Base-by-base conservation (phyloP, 768 basidiomycete genomes). In the Macrolepiota fuliginosa region DNA sequence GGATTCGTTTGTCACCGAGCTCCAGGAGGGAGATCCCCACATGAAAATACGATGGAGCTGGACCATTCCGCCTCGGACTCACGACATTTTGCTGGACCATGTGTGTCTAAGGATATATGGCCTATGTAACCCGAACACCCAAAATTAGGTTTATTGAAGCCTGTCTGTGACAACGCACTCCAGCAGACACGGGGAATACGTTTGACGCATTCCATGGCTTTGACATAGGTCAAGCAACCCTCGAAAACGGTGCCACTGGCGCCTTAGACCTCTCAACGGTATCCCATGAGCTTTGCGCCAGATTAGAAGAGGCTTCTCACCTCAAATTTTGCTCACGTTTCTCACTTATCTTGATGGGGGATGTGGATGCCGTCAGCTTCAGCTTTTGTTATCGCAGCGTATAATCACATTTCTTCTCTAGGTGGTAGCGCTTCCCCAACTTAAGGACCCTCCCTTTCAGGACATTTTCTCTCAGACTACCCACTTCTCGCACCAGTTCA, bases 391-490 rank as follows among this genome's bases (percentile, higher is more conserved):
- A 37, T 12, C 36, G 37, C 36, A n/a, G 11, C 11, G 37, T 54
- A 24, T 27, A 13, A 25, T 35, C 53, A 54, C 13, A 37, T 19
- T 35, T 10, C 37, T 39, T 17, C 17, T 54, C 42, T 9, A 37
- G 9, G 19, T 22, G 19, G 29, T 47, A 13, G 53, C n/a, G n/a
- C 53, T 37, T 40, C 57, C 25, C 47, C 27, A 5, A 17, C 37
- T 39, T 19, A 25, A 36, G 46, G 19, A 15, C 19, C 5, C 46
- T 51, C 47, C 57, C 57, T 37, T 58, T 50, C 35, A 25, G 49
- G 57, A 40, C 49, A 29, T 50, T 58, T 58, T 58, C 49, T 51
- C 49, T 29, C 57, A 50, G 40, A 56, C 25, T n/a, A 27, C 22
- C 25, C 2, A 56, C 22, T 40, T 39, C 32, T 35, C 46, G 49